phyloP scores from a whole-genome alignment of 257 asterid genomes.

The Solanum pinnatisectum region DNA sequence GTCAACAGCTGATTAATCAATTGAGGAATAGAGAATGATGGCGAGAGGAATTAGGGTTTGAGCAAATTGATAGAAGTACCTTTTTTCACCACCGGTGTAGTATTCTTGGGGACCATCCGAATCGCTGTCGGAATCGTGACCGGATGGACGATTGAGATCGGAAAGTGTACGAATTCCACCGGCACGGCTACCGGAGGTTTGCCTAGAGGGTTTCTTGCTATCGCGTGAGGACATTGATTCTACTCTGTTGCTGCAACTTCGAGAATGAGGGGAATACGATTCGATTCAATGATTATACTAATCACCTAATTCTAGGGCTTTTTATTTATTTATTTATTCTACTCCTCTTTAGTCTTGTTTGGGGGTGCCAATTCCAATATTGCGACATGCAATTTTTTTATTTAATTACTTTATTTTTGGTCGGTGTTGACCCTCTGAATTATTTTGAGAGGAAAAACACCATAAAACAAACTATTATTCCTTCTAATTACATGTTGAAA shows the following conservation, averaged over 20 bases:
- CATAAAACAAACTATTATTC: background rate
- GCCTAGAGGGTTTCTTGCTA: conserved; percentile 41
- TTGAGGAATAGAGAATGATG: background rate
- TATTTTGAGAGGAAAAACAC: background rate
- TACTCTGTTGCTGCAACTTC: background rate
- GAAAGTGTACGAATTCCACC: conserved; percentile 91
- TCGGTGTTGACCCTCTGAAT: background rate
- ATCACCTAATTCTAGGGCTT: background rate
- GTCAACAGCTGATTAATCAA: background rate
- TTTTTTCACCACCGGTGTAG: conserved; percentile 96
- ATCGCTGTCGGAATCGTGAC: conserved; percentile 57
- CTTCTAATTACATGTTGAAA: no score
- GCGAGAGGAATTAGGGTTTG: conserved; percentile 13
- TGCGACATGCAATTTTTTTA: background rate
- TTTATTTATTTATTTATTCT: background rate
- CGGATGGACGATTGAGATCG: conserved; percentile 82
- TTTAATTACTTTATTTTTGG: background rate
- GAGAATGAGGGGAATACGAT: background rate
- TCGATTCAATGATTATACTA: background rate
- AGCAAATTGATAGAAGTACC: conserved; percentile 24
- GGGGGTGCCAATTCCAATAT: background rate
- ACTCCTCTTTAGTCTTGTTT: background rate
- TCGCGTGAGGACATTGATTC: conserved; percentile 63
- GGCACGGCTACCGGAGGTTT: conserved; percentile 38
- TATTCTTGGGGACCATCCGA: conserved; percentile 85